phyloP scores from a whole-genome alignment of 2,329 filamentous ascomycete genomes.

The Arthrobotrys megalospora region DNA sequence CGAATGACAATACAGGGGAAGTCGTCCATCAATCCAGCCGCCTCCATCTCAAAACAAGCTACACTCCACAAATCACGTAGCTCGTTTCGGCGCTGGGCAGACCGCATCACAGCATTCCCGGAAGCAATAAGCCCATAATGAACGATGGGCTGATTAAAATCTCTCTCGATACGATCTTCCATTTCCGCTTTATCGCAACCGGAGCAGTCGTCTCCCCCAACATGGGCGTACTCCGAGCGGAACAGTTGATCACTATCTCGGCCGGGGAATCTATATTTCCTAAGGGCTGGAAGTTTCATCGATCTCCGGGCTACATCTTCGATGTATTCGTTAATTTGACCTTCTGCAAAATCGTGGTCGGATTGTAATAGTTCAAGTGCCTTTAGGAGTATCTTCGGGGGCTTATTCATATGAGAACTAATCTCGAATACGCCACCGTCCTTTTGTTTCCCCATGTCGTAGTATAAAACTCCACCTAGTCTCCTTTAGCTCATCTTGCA shows the following conservation, averaged over 20 bases:
- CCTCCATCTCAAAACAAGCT: constrained; percentile 12
- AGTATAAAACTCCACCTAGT: constrained; percentile 9
- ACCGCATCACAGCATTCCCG: constrained; percentile 35
- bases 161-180: too few relatives aligned
- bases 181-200: neutral
- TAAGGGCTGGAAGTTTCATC: neutral
- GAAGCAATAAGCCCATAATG: constrained; percentile 34
- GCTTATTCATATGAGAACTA: neutral
- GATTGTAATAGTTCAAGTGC: neutral
- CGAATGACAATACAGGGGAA: constrained; percentile 62
- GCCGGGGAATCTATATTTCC: neutral
- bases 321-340: constrained; percentile 4
- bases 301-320: neutral
- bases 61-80: neutral
- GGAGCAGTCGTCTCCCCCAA: neutral
- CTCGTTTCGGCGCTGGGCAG: neutral
- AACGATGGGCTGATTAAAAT: neutral
- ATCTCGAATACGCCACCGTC: neutral
- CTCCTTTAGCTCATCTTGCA: neutral
- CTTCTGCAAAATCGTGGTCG: neutral
- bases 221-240: neutral
- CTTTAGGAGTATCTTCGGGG: constrained; percentile 4
- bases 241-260: neutral
- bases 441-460: constrained; percentile 5
- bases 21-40: neutral